These are phyloP conservation scores for Voacanga thouarsii DNA, from an alignment of 257 asterid species.

Conservation along the genomic window DNA sequence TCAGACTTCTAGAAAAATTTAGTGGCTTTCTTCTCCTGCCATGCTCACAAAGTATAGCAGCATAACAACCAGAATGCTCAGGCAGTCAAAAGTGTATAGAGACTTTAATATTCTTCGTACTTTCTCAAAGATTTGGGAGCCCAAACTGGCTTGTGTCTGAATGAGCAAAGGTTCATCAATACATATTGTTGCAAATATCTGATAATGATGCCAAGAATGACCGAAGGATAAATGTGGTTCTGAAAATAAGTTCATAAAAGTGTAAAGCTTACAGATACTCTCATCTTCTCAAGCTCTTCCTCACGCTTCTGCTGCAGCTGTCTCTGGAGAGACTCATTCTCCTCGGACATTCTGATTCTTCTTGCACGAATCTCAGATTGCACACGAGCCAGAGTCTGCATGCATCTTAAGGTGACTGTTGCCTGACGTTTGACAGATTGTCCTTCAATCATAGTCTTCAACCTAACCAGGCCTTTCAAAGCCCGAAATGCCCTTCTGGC, in stretches of 20 bases:
- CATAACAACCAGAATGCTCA: background rate
- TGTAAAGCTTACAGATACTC: constrained; percentile 50
- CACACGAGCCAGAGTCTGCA: constrained; percentile 71
- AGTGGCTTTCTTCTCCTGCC: background rate
- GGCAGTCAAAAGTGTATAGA: background rate
- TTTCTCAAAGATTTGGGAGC: constrained; percentile 6
- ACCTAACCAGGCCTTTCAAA: constrained; percentile 64
- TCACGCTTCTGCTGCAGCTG: constrained; percentile 70
- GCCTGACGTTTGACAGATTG: constrained; percentile 64
- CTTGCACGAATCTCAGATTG: constrained; percentile 67
- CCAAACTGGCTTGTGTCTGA: background rate
- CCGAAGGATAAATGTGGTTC: background rate
- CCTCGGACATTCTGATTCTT: constrained; percentile 59
- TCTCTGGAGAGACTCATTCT: constrained; percentile 54
- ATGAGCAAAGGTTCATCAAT: background rate
- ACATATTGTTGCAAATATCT: background rate
- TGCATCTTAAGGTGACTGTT: constrained; percentile 51
- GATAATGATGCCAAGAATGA: background rate
- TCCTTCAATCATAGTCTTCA: constrained; percentile 57
- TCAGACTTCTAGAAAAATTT: background rate
- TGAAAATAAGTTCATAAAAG: background rate
- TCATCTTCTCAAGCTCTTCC: constrained; percentile 53
- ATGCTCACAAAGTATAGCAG: background rate
- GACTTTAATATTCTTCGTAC: constrained; percentile 2
- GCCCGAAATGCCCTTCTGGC: constrained; percentile 71